Evolutionary conservation across 306 rosid genomes (phyloP).

Genomic region (Inga oerstediana): DNA sequence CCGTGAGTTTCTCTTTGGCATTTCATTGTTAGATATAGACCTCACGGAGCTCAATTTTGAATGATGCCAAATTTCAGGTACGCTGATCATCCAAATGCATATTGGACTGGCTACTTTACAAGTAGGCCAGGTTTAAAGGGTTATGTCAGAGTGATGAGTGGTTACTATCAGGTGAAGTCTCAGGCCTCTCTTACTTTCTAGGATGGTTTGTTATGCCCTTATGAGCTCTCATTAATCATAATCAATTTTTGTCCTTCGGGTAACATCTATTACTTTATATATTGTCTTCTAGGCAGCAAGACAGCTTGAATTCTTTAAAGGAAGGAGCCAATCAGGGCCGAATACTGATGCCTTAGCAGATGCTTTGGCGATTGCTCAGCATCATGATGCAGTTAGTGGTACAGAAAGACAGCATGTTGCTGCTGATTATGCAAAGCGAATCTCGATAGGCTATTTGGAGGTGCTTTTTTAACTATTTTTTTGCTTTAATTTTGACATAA

Average conservation of each 20-base stretch:
- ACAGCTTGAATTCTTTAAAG: constrained; percentile 74
- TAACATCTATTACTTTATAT: constrained; percentile 8
- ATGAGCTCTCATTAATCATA: constrained; percentile 15
- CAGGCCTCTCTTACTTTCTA: constrained; percentile 7
- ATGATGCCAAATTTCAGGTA: constrained; percentile 56
- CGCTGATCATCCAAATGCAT: constrained; percentile 79
- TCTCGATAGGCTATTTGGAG: constrained; percentile 54
- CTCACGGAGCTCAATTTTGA: constrained; percentile 38
- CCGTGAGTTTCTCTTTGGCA: constrained; percentile 64
- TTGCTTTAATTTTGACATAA: constrained; percentile 24
- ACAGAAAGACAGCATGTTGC: constrained; percentile 88
- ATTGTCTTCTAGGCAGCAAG: constrained; percentile 71
- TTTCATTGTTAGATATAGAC: constrained; percentile 20
- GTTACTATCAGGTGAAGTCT: constrained; percentile 69
- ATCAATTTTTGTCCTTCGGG: constrained; percentile 22
- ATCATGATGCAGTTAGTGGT: constrained; percentile 94
- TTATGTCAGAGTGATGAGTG: constrained; percentile 68
- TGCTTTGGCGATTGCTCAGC: constrained; percentile 89
- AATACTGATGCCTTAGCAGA: constrained; percentile 69
- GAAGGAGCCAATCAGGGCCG: constrained; percentile 63
- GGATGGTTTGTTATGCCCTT: constrained; percentile 26
- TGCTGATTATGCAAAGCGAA: constrained; percentile 77
- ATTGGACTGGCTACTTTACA: constrained; percentile 95
- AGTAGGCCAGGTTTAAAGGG: constrained; percentile 87
- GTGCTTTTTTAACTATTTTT: constrained; percentile 37